A percentile compares a stretch with the other conserved stretches of the same genome.
These are phyloP conservation scores for Leptographium procerum DNA, from an alignment of 2,329 filamentous ascomycete genomes.

Conservation along the genomic window DNA sequence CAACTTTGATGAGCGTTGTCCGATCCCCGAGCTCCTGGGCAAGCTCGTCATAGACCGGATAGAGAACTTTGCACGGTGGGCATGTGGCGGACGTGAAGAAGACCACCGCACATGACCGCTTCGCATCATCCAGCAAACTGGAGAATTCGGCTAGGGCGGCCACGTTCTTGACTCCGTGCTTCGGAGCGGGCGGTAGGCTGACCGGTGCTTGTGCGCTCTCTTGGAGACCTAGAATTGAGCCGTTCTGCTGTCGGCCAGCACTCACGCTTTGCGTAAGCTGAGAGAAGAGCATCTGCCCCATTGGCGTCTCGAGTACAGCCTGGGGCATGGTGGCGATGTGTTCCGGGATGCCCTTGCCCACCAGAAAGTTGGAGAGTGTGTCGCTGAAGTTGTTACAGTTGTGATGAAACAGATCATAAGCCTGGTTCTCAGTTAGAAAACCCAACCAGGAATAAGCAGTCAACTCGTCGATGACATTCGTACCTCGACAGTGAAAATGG, in stretches of 20 bases:
- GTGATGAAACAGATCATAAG: conserved; percentile 80
- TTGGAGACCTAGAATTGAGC: conserved; percentile 42
- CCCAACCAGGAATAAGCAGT: too few species aligned
- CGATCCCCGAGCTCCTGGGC: conserved; percentile 60
- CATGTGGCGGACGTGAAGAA: conserved; percentile 92
- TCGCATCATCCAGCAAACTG: conserved; percentile 44
- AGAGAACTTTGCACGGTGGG: conserved; percentile 70
- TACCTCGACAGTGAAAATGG: conserved; percentile 69
- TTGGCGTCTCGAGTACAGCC: conserved; percentile 72
- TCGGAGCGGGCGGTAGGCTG: neutral
- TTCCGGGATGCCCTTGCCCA: conserved; percentile 78
- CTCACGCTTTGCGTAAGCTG: conserved; percentile 46
- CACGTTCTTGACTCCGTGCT: neutral
- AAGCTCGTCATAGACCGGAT: conserved; percentile 70
- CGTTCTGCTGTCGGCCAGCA: conserved; percentile 34
- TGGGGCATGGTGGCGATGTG: conserved; percentile 79
- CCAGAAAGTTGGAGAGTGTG: conserved; percentile 77
- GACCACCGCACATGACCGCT: conserved; percentile 61
- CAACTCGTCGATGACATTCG: neutral
- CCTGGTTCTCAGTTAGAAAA: conserved; percentile 37
- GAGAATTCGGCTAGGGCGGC: conserved; percentile 39
- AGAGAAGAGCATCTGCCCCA: conserved; percentile 78
- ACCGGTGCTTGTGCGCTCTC: conserved; percentile 10
- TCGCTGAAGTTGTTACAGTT: conserved; percentile 99
- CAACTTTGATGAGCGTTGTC: conserved; percentile 69